Evolutionary conservation across 352 stramenopile genomes (phyloP), one percentile per base, ranked within the genome.

Genomic region (Globisporangium yorkense): DNA sequence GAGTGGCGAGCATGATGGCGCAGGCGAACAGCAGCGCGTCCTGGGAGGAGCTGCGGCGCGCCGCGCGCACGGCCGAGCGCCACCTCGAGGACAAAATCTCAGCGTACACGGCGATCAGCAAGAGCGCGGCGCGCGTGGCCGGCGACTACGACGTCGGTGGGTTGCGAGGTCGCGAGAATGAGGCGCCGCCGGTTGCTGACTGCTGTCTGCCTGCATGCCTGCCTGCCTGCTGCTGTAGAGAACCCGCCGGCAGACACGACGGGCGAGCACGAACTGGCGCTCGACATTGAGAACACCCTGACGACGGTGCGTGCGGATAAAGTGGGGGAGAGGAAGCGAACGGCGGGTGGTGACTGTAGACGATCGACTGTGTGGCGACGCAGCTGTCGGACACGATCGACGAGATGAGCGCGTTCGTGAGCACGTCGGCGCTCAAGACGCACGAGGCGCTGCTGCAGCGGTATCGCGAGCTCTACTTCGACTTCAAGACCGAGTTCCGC

Each of bases 381-480:
- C 59, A 93, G 84, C 61, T 95, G 2, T 92, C 80, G 0, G 84
- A 95, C 59, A 84, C 77, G 15, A 95, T 95, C 55, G 84, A 95
- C 47, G 84, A 90, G 54, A 93, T 94, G 86, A 92, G 73, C 61
- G 53, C 74, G n/a, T 74, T 81, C 45, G 75, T 83, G 46, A 87
- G 83, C 56, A 75, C 70, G 41, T 90, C 84, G 53, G 76, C 74
- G 13, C 72, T 78, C 21, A 95, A 92, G 60, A 79, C 81, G 39
- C 86, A 95, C 58, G 86, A 95, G 55, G 87, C 87, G 4, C 71
- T 98, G 49, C 71, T 98, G 39, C 94, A 98, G 71, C 83, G 96
- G 45, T 99, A 99, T 70, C 86, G 94, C 29, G 94, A 98, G 71
- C 87, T 98, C 54, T 85, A 98, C 48, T 98, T 98, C 62, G 94